Evolutionary conservation across 129 eudicot species (phyloP).

Genomic region (Flaveria bidentis): DNA sequence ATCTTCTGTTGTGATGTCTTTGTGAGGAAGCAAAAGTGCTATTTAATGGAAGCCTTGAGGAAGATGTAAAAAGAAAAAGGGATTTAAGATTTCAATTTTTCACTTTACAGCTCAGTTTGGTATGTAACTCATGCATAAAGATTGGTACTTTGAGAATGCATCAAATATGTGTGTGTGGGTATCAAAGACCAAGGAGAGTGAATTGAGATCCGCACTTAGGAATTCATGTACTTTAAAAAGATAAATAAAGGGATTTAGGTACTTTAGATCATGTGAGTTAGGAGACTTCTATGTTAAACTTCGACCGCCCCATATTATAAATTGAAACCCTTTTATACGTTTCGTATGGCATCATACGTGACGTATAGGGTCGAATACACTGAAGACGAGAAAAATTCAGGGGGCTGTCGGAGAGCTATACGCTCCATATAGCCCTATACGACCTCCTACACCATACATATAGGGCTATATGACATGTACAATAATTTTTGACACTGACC

Average conservation of each 20-base stretch:
- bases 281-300: constrained; percentile 27
- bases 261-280: constrained; percentile 33
- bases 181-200: background rate
- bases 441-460: no score
- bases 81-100: constrained; percentile 21
- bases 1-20: constrained; percentile 20
- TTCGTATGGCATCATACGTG: no score
- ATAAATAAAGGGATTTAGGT: constrained; percentile 9
- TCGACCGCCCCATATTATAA: background rate
- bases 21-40: constrained; percentile 23
- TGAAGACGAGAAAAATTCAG: no score
- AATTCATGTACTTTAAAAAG: constrained; percentile 13
- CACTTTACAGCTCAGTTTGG: constrained; percentile 37
- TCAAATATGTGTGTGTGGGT: background rate
- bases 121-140: constrained; percentile 12
- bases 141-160: constrained; percentile 17
- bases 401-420: no score
- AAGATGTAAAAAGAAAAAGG: constrained; percentile 12
- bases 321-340: no score
- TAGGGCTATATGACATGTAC: no score
- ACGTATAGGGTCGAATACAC: no score
- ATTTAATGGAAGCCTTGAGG: constrained; percentile 25
- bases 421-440: no score
- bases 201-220: constrained; percentile 28
- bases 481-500: no score